Conservation (phyloP, 306 rosid genomes). For the Malus asiatica region DNA sequence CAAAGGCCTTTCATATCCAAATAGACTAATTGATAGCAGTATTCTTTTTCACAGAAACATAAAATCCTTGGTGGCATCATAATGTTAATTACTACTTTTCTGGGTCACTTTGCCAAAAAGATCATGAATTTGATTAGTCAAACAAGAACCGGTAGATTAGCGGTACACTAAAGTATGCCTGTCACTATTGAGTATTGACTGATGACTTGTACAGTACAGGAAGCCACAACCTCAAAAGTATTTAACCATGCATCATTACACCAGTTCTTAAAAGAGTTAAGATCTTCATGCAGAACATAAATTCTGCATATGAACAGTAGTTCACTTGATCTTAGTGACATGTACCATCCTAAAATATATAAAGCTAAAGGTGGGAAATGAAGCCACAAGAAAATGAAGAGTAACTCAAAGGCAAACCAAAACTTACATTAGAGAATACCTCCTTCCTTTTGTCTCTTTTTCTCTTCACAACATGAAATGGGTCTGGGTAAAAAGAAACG, state of each 20-base stretch:
- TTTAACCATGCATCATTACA: not conserved
- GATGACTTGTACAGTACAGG: not conserved
- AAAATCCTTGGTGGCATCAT: not conserved
- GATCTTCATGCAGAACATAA: not conserved
- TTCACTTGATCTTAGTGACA: too few species aligned
- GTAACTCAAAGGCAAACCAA: not conserved
- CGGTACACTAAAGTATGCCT: not conserved
- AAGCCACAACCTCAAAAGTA: not conserved
- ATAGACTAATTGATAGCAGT: not conserved
- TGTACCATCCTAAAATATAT: not conserved
- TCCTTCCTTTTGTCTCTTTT: conserved; percentile 89
- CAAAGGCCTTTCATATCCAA: not conserved
- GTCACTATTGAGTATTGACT: not conserved
- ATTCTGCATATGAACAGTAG: not conserved
- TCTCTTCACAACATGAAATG: conserved; percentile 95
- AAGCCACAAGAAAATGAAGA: not conserved
- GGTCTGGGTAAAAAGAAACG: conserved; percentile 37
- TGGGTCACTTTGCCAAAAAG: not conserved
- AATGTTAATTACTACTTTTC: not conserved
- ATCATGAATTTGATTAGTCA: not conserved
- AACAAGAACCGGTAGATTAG: not conserved
- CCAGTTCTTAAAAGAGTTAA: not conserved
- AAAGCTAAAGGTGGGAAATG: not conserved
- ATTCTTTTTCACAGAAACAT: not conserved
- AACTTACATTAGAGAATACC: conserved; percentile 28